Base-by-base conservation (phyloP, 495 filamentous ascomycete species). In the Penicillium waksmanii region DNA sequence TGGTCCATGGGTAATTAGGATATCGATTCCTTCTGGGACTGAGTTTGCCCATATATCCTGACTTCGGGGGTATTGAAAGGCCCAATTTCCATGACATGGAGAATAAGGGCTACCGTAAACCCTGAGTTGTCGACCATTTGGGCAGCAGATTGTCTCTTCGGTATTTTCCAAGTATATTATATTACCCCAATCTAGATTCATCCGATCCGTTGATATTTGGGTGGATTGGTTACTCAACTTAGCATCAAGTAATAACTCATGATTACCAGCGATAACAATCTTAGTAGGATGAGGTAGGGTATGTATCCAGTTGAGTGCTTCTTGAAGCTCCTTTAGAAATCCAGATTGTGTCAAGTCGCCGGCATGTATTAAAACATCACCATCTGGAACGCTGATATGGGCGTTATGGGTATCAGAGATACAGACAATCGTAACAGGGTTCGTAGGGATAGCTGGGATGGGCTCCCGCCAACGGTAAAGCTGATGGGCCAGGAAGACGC, bases 1-100 rank as follows among this genome's bases (percentile, higher is more conserved):
- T 23, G 71, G 73, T 5, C 82, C 80, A 66, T 96, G 90, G n/a
- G 92, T 94, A 18, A 95, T 73, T 2, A 95, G 75, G 19, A 95
- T 77, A 58, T 93, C 89, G 1, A 82, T 86, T 56, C 86, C 82
- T n/a, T 75, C 62, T 1, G 90, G 89, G 9, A 94, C 77, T 6
- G 23, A 65, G 35, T 40, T 33, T 36, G 55, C 49, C 73, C 68
- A 73, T 36, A 70, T 18, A 51, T 73, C 66, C 42, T 70, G 21
- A 23, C 44, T 25, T 34, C 25, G 56, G 21, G 63, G 56, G 48
- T 70, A 83, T 72, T 88, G 87, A 73, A 84, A 80, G 4, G 83
- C 76, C 33, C 64, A 67, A 15, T 77, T 79, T 12, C 81, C 23
- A 23, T 23, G 23, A 23, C 83, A 61, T 81, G 75, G 77, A 34